Base-by-base conservation (phyloP, 2,329 filamentous ascomycete species). In the Esteya vermicola region DNA sequence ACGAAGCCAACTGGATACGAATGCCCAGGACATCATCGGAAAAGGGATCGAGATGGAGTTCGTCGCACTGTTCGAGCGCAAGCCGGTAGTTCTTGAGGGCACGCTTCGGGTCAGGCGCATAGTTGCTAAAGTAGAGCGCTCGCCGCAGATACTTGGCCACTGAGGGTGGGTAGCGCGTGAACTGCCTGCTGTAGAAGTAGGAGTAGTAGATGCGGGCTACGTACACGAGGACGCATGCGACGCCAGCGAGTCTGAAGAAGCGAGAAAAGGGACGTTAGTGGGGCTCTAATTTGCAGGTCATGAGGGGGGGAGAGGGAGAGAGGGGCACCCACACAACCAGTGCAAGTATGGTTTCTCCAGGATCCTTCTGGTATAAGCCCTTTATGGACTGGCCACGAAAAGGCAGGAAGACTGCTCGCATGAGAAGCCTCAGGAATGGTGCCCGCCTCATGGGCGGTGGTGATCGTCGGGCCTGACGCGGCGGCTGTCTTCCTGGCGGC, bases 21-120 rank as follows among this genome's bases (percentile, higher is more conserved):
- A 96, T 78, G 9, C 91, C 91, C 49, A 95, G 69, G 26, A 95
- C 79, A 56, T 95, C 88, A 50, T 95, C 83, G 4, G 83, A 88
- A 55, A 88, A 93, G 0, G 84, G 85, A 54, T 96, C 85, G 63
- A 98, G 74, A 0, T 78, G 76, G 38, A 81, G 54, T 52, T 85
- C 77, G 37, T 77, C 64, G 42, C 85, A 85, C 38, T 81, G 69
- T 46, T 78, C 67, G 42, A 96, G 65, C 4, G 88, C 86, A 48
- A 81, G 72, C 51, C 78, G 78, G 57, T 94, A 96, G 57, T 85
- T 85, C 49, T 85, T 81, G 43, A 93, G 66, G 1, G 89, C 88
- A 40, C 81, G 70, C 43, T 81, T 71, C 3, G 84, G 76, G 43
- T 93, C 80, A 5, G 81, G 70, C 30, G 75, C 68, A 47, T 81